phyloP scores from a whole-genome alignment of 192 early-diverging fungal genomes.

The Coemansia sp. region DNA sequence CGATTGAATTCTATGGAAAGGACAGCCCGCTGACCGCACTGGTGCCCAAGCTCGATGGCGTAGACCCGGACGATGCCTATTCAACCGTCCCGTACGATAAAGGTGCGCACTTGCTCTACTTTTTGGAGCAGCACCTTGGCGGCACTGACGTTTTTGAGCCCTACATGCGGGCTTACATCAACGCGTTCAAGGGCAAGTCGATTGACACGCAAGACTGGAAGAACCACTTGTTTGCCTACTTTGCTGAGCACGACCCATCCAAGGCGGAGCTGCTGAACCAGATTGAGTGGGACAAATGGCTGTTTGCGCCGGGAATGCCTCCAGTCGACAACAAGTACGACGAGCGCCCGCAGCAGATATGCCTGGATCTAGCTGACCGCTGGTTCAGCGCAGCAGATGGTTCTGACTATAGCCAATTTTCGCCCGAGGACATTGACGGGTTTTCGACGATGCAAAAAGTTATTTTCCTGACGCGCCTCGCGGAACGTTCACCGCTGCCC shows the following conservation, averaged over 20 bases:
- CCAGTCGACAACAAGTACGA: constrained; percentile 85
- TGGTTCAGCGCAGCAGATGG: constrained; percentile 68
- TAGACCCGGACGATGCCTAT: constrained; percentile 86
- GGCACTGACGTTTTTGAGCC: constrained; percentile 84
- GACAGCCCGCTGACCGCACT: constrained; percentile 71
- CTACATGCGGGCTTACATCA: constrained; percentile 79
- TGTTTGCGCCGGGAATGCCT: constrained; percentile 87
- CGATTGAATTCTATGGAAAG: constrained; percentile 66
- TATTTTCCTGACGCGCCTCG: constrained; percentile 80
- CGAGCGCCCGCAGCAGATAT: constrained; percentile 77
- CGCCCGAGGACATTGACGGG: constrained; percentile 60
- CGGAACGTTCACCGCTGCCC: constrained; percentile 64
- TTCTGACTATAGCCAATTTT: constrained; percentile 60
- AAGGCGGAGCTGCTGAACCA: constrained; percentile 73
- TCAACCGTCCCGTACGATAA: constrained; percentile 92
- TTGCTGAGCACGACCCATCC: constrained; percentile 63
- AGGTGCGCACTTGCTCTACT: constrained; percentile 92
- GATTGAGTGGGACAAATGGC: constrained; percentile 93
- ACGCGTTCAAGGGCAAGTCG: constrained; percentile 80
- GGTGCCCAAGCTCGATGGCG: constrained; percentile 68
- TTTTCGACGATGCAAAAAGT: constrained; percentile 82
- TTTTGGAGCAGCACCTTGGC: constrained; percentile 87
- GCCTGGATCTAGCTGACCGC: constrained; percentile 74
- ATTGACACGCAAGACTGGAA: constrained; percentile 92
- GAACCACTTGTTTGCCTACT: constrained; percentile 75